These are phyloP conservation scores for Dryas octopetala DNA, from an alignment of 306 rosid genomes.

Conservation along the genomic window DNA sequence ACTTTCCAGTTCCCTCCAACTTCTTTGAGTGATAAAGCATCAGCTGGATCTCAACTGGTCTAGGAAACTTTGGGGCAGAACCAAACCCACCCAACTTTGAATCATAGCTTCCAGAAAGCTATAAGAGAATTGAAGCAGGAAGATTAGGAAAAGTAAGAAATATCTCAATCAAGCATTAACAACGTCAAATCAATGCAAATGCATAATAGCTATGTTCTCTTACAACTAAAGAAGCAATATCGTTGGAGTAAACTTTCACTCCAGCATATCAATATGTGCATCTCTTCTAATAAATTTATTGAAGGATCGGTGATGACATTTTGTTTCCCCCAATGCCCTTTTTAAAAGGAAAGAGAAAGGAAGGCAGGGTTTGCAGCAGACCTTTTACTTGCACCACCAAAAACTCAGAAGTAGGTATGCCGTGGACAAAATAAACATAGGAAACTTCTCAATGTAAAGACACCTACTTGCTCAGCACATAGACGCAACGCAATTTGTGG, in stretches of 20 bases:
- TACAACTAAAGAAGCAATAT: neutral
- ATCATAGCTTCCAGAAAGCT: conserved; percentile 85
- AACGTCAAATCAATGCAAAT: conserved; percentile 9
- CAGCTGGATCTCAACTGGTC: conserved; percentile 90
- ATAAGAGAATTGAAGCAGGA: conserved; percentile 29
- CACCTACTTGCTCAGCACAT: conserved; percentile 78
- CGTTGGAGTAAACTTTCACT: neutral
- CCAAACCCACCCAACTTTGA: conserved; percentile 86
- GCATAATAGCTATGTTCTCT: neutral
- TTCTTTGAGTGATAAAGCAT: conserved; percentile 79
- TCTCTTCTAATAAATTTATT: neutral
- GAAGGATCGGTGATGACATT: neutral
- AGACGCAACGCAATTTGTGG: conserved; percentile 50
- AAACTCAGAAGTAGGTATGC: neutral
- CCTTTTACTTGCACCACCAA: neutral
- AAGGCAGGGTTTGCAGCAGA: neutral
- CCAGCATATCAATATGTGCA: neutral
- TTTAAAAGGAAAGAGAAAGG: neutral
- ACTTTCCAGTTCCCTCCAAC: conserved; percentile 60
- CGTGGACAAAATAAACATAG: neutral
- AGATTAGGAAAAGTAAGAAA: conserved; percentile 13
- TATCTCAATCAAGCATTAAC: conserved; percentile 19
- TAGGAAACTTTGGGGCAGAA: conserved; percentile 92
- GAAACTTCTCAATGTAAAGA: conserved; percentile 6
- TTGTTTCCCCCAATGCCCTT: neutral